phyloP scores from a whole-genome alignment of 2,329 filamentous ascomycete genomes.

The Apiospora aurea region DNA sequence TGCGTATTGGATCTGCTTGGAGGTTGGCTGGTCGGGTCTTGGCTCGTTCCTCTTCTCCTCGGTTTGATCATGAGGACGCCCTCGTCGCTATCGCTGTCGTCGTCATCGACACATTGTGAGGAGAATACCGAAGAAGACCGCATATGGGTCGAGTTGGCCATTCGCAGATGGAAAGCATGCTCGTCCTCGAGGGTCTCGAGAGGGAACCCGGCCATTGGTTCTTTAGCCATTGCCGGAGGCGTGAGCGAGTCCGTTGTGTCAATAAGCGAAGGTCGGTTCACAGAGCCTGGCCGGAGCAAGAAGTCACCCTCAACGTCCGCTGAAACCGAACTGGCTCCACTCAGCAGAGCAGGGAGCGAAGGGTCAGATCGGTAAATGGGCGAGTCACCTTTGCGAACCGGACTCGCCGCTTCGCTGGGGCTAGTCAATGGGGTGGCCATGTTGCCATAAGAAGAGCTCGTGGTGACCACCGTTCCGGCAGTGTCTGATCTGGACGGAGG shows the following conservation, averaged over 20 bases:
- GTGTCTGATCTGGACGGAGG: slow-evolving; percentile 50
- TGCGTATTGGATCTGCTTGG: slow-evolving; percentile 43
- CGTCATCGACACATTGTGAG: slow-evolving; percentile 44
- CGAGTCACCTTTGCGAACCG: slow-evolving; percentile 49
- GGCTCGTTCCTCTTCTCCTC: slow-evolving; percentile 51
- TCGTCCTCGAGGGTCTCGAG: slow-evolving; percentile 49
- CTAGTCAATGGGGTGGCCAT: slow-evolving; percentile 61
- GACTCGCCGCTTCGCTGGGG: slow-evolving; percentile 59
- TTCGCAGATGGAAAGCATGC: slow-evolving; percentile 29
- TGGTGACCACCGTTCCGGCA: slow-evolving; percentile 55
- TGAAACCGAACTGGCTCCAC: slow-evolving; percentile 69
- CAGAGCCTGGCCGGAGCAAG: slow-evolving; percentile 55
- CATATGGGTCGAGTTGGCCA: slow-evolving; percentile 26
- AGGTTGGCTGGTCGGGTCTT: slow-evolving; percentile 39
- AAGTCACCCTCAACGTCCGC: slow-evolving; percentile 69
- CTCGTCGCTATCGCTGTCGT: slow-evolving; percentile 61
- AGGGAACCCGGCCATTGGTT: slow-evolving; percentile 54
- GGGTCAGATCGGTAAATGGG: slow-evolving; percentile 68
- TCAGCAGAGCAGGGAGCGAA: slow-evolving; percentile 68
- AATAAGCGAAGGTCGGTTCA: slow-evolving; percentile 53
- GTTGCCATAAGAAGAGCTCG: slow-evolving; percentile 58
- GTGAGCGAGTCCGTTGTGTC: slow-evolving; percentile 63
- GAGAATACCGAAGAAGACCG: slow-evolving; percentile 33
- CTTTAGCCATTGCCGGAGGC: slow-evolving; percentile 58
- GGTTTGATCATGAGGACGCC: slow-evolving; percentile 61